phyloP scores from a whole-genome alignment of 73 alveolate genomes.

The Paramecium primaurelia region DNA sequence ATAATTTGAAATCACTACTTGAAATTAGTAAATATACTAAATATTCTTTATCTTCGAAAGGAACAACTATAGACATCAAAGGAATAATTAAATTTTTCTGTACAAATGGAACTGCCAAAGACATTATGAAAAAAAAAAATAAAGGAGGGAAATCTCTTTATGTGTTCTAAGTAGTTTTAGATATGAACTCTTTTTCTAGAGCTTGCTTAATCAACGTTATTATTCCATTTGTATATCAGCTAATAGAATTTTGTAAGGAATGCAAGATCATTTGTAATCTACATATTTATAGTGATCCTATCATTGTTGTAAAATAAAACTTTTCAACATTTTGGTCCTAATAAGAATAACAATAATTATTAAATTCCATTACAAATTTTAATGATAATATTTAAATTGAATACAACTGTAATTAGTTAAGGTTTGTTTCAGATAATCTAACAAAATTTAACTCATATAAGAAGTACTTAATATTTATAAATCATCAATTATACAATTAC shows the following conservation, averaged over 20 bases:
- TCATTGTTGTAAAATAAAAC: no score
- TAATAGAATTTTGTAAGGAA: not conserved
- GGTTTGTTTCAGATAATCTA: no score
- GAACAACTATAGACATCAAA: not conserved
- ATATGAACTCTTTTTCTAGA: not conserved
- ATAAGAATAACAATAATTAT: not conserved
- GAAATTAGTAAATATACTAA: not conserved
- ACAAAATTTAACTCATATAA: no score
- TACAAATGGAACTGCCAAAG: not conserved
- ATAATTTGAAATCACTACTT: not conserved
- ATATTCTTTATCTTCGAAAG: not conserved
- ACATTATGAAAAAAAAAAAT: not conserved
- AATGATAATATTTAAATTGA: not conserved
- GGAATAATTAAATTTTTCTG: not conserved
- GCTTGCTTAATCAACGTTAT: not conserved
- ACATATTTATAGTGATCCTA: not conserved
- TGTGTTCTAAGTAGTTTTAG: not conserved
- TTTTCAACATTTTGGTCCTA: not conserved
- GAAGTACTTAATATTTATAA: no score
- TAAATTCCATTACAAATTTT: no score
- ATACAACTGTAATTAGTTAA: no score
- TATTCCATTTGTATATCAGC: not conserved
- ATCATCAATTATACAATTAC: not conserved
- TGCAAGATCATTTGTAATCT: not conserved
- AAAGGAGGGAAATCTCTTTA: not conserved